Evolutionary conservation across 768 basidiomycete genomes (phyloP).

Genomic region (Podaxis sp.): DNA sequence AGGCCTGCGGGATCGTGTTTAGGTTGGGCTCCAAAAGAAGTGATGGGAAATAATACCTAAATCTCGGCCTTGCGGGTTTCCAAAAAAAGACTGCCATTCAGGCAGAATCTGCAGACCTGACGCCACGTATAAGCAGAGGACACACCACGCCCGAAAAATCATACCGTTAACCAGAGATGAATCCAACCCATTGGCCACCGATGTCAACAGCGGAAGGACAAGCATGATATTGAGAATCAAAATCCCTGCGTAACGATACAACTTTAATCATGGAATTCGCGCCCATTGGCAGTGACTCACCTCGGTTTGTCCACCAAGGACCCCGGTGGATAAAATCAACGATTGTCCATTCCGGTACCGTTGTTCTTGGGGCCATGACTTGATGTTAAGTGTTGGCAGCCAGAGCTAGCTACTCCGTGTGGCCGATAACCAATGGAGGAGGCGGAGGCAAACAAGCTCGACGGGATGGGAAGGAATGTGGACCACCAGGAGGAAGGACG

Average conservation of each 20-base stretch:
- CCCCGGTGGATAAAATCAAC: constrained; percentile 60
- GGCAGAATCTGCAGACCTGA: constrained; percentile 68
- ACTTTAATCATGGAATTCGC: not conserved
- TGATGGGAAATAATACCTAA: constrained; percentile 36
- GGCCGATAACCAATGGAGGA: not conserved
- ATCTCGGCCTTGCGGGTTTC: constrained; percentile 48
- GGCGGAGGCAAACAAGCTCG: not conserved
- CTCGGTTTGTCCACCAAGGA: constrained; percentile 62
- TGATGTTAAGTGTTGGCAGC: constrained; percentile 8
- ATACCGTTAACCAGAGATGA: constrained; percentile 62
- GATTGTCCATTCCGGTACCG: constrained; percentile 51
- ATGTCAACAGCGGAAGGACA: constrained; percentile 62
- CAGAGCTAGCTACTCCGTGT: not conserved
- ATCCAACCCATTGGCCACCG: constrained; percentile 66
- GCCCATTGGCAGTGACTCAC: constrained; percentile 29
- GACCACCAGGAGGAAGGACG: not conserved
- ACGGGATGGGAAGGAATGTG: not conserved
- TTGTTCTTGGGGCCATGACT: constrained; percentile 21
- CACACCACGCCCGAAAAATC: not conserved
- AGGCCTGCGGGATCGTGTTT: constrained; percentile 39
- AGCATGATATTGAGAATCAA: constrained; percentile 58
- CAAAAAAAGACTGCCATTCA: constrained; percentile 59
- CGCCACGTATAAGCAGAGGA: not conserved
- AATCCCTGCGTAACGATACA: constrained; percentile 41
- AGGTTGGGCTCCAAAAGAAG: not conserved